A percentile compares a stretch with the other conserved stretches of the same genome.
phyloP scores from a whole-genome alignment of 2,329 filamentous ascomycete genomes.

The Fusarium clavum region DNA sequence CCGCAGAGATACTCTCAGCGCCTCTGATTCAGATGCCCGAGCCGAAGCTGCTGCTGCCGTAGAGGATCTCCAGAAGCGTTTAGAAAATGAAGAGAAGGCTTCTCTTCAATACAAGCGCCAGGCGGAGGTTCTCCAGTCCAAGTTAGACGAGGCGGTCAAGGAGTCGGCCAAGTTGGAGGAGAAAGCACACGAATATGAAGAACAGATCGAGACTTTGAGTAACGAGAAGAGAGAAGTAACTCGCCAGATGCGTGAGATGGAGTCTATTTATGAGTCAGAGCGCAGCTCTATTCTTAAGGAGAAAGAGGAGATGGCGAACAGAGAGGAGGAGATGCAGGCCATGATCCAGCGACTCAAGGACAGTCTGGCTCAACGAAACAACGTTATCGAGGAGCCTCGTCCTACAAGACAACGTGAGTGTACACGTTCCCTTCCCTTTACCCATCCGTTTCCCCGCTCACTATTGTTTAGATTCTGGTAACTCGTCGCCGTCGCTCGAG shows the following conservation, averaged over 20 bases:
- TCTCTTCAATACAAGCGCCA: constrained; percentile 88
- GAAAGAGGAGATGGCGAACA: constrained; percentile 85
- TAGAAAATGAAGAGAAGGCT: constrained; percentile 81
- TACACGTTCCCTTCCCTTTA: constrained; percentile 44
- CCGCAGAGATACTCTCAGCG: constrained; percentile 64
- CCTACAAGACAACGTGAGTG: constrained; percentile 67
- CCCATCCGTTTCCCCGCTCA: constrained; percentile 33
- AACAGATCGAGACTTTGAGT: constrained; percentile 81
- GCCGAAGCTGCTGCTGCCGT: constrained; percentile 83
- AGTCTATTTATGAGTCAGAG: constrained; percentile 92
- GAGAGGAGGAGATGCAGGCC: constrained; percentile 90
- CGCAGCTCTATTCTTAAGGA: constrained; percentile 88
- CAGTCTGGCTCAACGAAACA: constrained; percentile 81
- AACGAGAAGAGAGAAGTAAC: constrained; percentile 87
- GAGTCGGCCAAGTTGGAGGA: constrained; percentile 92
- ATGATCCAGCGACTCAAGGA: constrained; percentile 95
- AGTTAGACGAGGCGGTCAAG: constrained; percentile 84
- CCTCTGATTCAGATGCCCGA: constrained; percentile 76
- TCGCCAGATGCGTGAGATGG: constrained; percentile 88
- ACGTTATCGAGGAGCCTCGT: constrained; percentile 68
- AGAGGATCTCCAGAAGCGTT: constrained; percentile 84
- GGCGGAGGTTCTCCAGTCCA: constrained; percentile 83
- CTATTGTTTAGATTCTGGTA: constrained; percentile 51
- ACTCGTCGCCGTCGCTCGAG: constrained; percentile 76
- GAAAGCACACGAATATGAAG: constrained; percentile 85